Conservation (phyloP, 2,329 filamentous ascomycete species). For the Sporothrix pallida region DNA sequence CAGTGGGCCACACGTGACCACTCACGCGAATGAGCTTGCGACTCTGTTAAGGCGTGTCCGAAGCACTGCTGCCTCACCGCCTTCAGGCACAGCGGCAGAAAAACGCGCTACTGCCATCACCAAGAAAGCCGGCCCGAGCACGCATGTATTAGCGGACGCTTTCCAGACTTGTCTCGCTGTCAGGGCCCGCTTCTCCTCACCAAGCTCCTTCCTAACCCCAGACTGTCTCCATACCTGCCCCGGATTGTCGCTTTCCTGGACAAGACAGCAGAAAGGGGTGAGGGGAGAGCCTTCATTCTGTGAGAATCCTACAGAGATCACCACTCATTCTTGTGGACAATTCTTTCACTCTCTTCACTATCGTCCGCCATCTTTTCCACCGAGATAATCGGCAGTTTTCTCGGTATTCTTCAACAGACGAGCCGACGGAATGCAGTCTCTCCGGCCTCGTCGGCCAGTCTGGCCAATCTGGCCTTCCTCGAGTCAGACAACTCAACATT, state of each 20-base stretch:
- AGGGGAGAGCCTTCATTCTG: background rate
- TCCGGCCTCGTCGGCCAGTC: background rate
- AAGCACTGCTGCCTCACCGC: background rate
- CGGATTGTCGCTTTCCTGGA: slow-evolving; percentile 18
- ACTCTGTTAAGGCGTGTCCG: background rate
- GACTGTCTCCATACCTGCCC: slow-evolving; percentile 13
- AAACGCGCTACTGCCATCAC: slow-evolving; percentile 16
- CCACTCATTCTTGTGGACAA: background rate
- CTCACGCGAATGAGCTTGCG: background rate
- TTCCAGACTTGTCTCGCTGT: too few species aligned
- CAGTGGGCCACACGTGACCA: background rate
- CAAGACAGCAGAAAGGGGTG: background rate
- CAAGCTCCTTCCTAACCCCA: slow-evolving; percentile 1
- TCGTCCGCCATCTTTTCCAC: background rate
- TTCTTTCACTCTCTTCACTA: background rate
- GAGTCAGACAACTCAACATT: background rate
- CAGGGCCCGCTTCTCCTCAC: background rate
- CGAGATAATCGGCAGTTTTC: too few species aligned
- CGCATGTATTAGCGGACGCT: background rate
- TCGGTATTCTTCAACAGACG: too few species aligned
- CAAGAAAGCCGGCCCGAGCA: background rate
- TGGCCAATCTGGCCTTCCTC: background rate
- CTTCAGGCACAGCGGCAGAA: slow-evolving; percentile 8
- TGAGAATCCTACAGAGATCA: too few species aligned
- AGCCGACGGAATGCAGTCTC: background rate